Percentiles rank a stretch among this genome's conserved stretches.
Conservation (phyloP, 1,284 basidiomycete species). For the Pascua sp. region DNA sequence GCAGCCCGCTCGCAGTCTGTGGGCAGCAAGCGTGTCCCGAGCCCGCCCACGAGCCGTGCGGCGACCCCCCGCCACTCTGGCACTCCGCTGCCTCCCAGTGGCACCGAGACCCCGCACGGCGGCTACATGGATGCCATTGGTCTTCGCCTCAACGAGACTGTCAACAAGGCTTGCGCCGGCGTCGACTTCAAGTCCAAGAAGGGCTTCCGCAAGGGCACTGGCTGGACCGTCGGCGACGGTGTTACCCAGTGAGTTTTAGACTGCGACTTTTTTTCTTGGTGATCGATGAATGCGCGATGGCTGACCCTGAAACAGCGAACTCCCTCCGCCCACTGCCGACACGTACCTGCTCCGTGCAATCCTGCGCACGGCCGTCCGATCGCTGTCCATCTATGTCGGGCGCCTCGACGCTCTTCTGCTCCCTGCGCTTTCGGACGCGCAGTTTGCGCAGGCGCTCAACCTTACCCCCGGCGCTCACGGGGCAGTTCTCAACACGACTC, state of each 20-base stretch:
- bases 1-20: constrained; percentile 28
- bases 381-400: constrained; percentile 48
- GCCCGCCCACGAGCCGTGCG: constrained; percentile 19
- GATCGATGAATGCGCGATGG: background rate
- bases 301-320: constrained; percentile 31
- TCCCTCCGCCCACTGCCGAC: constrained; percentile 42
- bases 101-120: constrained; percentile 14
- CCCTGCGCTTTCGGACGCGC: constrained; percentile 45
- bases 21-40: constrained; percentile 16
- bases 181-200: constrained; percentile 48
- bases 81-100: constrained; percentile 7
- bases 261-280: too few relatives aligned
- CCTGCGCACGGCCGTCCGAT: constrained; percentile 44
- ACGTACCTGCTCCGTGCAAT: constrained; percentile 49
- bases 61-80: constrained; percentile 13
- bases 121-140: constrained; percentile 50
- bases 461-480: constrained; percentile 22
- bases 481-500: constrained; percentile 43
- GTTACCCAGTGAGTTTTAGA: constrained; percentile 44
- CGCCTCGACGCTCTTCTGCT: constrained; percentile 49
- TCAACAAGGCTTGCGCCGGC: constrained; percentile 46
- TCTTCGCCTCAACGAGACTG: constrained; percentile 46
- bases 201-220: constrained; percentile 45
- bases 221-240: constrained; percentile 43
- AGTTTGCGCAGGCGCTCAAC: constrained; percentile 40